A percentile compares a stretch with the other conserved stretches of the same genome.
phyloP scores from a whole-genome alignment of 2,329 filamentous ascomycete species.

The Penicillium italicum region DNA sequence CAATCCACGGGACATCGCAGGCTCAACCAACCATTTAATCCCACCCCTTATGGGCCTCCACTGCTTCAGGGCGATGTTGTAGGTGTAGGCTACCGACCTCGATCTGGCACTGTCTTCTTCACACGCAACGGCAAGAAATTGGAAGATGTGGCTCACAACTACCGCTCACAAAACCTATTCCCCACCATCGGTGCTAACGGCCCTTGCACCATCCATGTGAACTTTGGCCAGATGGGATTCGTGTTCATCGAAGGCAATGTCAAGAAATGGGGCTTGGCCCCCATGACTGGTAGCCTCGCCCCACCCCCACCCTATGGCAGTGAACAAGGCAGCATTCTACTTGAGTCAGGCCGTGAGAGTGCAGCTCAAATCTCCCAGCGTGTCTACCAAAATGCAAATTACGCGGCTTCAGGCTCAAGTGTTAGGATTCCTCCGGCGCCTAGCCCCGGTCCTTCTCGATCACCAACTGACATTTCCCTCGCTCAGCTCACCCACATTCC shows the following conservation, averaged over 20 bases:
- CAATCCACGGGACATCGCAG: constrained; percentile 81
- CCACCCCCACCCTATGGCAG: constrained; percentile 95
- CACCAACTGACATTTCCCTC: constrained; percentile 92
- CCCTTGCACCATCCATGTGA: constrained; percentile 88
- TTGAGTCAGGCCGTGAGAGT: constrained; percentile 73
- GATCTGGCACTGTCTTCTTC: constrained; percentile 94
- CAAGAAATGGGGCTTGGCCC: constrained; percentile 98
- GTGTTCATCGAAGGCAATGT: constrained; percentile 99
- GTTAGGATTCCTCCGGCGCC: constrained; percentile 69
- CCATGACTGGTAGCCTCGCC: constrained; percentile 90
- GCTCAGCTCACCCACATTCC: constrained; percentile 74
- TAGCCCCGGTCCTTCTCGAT: constrained; percentile 83
- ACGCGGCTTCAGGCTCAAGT: constrained; percentile 74
- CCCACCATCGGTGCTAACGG: constrained; percentile 95
- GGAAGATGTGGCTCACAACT: constrained; percentile 86
- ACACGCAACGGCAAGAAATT: constrained; percentile 97
- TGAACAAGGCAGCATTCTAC: constrained; percentile 91
- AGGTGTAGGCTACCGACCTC: constrained; percentile 88
- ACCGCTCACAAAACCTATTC: constrained; percentile 96
- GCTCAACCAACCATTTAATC: constrained; percentile 86
- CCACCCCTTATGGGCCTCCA: constrained; percentile 74
- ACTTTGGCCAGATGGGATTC: constrained; percentile 96
- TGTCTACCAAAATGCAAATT: constrained; percentile 55
- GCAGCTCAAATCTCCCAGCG: constrained; percentile 38
- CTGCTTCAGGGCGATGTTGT: constrained; percentile 94